phyloP scores from a whole-genome alignment of 306 rosid species.

The Medicago arabica region DNA sequence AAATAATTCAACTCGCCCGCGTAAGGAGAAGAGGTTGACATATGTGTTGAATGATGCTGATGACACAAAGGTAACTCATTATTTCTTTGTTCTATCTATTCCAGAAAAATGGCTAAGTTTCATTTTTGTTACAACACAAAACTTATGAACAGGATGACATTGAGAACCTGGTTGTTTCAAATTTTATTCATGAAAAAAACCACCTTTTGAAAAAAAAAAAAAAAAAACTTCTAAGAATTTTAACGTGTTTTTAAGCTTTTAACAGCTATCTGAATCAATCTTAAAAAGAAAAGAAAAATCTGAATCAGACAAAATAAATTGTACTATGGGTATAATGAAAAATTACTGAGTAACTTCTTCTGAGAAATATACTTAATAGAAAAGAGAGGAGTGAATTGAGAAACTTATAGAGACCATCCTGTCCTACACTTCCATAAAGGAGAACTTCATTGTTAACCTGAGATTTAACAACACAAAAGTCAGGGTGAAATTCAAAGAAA shows the following conservation, averaged over 20 bases:
- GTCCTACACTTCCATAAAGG: too few species aligned
- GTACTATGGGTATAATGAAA: neutral
- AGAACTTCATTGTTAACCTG: too few species aligned
- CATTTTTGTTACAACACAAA: constrained; percentile 36
- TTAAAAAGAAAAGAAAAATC: neutral
- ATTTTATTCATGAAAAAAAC: constrained; percentile 1
- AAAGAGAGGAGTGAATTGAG: too few species aligned
- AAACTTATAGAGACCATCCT: too few species aligned
- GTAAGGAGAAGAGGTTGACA: constrained; percentile 93
- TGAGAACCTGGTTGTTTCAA: neutral
- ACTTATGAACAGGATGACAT: constrained; percentile 21
- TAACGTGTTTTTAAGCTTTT: neutral
- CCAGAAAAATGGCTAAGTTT: constrained; percentile 15
- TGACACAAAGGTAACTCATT: constrained; percentile 71
- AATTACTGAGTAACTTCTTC: neutral
- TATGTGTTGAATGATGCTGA: constrained; percentile 85
- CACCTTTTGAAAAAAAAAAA: neutral
- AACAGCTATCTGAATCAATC: too few species aligned
- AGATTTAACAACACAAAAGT: too few species aligned
- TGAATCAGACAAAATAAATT: neutral
- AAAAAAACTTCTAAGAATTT: neutral
- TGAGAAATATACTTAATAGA: neutral
- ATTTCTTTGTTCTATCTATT: constrained; percentile 32
- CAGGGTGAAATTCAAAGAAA: too few species aligned
- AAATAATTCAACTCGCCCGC: constrained; percentile 81